These are phyloP conservation scores for Sonneratia caseolaris DNA, from an alignment of 345 rosid species.

Conservation along the genomic window DNA sequence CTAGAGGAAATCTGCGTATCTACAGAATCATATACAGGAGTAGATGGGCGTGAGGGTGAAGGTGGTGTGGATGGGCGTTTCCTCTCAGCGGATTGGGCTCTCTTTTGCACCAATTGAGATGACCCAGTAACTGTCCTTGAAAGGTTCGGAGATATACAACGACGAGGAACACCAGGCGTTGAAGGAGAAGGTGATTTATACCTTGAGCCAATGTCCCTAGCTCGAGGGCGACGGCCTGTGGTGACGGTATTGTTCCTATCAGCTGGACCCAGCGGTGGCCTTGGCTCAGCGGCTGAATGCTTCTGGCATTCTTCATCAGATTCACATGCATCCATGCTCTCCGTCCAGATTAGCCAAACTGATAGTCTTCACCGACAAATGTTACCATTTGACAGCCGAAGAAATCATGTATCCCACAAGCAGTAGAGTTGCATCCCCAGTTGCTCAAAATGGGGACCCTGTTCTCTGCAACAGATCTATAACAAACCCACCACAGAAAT, in stretches of 20 bases:
- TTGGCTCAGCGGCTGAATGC: slow-evolving; percentile 42
- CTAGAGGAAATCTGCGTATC: slow-evolving; percentile 46
- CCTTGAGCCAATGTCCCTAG: slow-evolving; percentile 67
- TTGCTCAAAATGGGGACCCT: slow-evolving; percentile 32
- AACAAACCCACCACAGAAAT: slow-evolving; percentile 36
- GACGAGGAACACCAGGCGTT: slow-evolving; percentile 31
- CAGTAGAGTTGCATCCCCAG: slow-evolving; percentile 21
- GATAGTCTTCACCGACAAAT: slow-evolving; percentile 21
- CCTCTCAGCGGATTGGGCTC: slow-evolving; percentile 84
- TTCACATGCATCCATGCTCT: slow-evolving; percentile 71
- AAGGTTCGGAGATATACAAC: slow-evolving; percentile 67
- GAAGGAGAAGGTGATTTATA: slow-evolving; percentile 70
- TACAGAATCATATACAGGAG: slow-evolving; percentile 61
- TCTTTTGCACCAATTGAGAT: slow-evolving; percentile 49
- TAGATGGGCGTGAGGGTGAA: slow-evolving; percentile 30
- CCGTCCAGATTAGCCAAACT: slow-evolving; percentile 47
- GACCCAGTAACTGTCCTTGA: slow-evolving; percentile 40
- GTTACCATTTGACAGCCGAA: slow-evolving; percentile 24
- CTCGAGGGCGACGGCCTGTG: slow-evolving; percentile 44
- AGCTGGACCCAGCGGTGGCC: slow-evolving; percentile 56
- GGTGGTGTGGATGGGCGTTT: slow-evolving; percentile 71
- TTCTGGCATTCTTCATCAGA: slow-evolving; percentile 32
- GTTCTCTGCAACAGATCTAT: slow-evolving; percentile 53
- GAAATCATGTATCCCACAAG: slow-evolving; percentile 26
- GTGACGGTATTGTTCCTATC: slow-evolving; percentile 57